Conservation (phyloP, 352 stramenopile species). For the Phytophthora agathidicida region DNA sequence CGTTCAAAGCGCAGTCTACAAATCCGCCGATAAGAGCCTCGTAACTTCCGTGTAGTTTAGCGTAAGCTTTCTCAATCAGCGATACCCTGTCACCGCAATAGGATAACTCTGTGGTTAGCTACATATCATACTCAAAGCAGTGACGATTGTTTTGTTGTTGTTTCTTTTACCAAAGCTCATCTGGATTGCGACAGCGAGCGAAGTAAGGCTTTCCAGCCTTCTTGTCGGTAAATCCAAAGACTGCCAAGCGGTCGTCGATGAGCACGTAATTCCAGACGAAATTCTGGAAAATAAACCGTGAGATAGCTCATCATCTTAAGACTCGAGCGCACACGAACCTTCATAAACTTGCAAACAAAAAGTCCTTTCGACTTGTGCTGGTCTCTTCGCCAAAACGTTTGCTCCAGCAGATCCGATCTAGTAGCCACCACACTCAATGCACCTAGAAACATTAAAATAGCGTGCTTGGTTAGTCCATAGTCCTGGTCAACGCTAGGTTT, state of each 20-base stretch:
- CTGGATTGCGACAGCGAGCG: constrained; percentile 79
- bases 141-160: no score
- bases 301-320: no score
- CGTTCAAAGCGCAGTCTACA: constrained; percentile 88
- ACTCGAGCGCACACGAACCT: constrained; percentile 59
- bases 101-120: constrained; percentile 2
- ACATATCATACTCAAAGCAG: no score
- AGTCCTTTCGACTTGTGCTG: constrained; percentile 79
- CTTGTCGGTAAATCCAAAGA: constrained; percentile 86
- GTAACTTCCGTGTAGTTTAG: constrained; percentile 92
- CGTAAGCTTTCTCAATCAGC: constrained; percentile 92
- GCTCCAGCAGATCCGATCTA: constrained; percentile 73
- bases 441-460: constrained; percentile 36
- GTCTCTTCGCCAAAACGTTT: constrained; percentile 82
- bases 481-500: neutral
- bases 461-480: neutral
- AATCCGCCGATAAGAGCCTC: constrained; percentile 91
- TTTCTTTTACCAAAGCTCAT: constrained; percentile 90
- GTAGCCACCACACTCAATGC: constrained; percentile 90
- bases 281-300: constrained; percentile 51
- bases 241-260: constrained; percentile 88
- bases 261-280: constrained; percentile 93
- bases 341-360: constrained; percentile 93
- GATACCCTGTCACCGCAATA: constrained; percentile 60
- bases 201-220: constrained; percentile 86